Base-by-base conservation (phyloP, 495 filamentous ascomycete genomes). In the Aspergillus nidulans region DNA sequence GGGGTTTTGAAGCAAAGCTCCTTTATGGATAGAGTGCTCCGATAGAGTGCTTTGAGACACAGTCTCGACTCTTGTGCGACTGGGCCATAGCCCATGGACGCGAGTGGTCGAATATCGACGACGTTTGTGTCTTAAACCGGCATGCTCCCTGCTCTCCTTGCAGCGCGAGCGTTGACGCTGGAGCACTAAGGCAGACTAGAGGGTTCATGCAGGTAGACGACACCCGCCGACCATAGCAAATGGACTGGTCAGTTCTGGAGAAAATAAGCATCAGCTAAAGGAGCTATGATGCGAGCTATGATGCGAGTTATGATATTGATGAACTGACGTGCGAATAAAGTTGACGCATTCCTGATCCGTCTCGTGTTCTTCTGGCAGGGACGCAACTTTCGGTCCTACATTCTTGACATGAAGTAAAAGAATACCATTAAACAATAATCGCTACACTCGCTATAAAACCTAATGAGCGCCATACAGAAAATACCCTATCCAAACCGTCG, bases 261-360 rank as follows among this genome's bases (percentile, higher is more conserved):
- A 45, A 53, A n/a, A 53, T 32, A 53, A 53, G 51, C 51, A 53
- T 53, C 51, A 53, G 42, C 49, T 12, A 34, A 12, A 34, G 30
- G 4, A 34, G 30, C 4, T 25, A 7, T 43, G n/a, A 8, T 28
- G 20, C n/a, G 6, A n/a, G 25, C 24, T 44, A 23, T 24, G 21
- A 51, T 13, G 26, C n/a, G n/a, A n/a, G n/a, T n/a, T n/a, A n/a
- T n/a, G n/a, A n/a, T n/a, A n/a, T n/a, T n/a, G n/a, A n/a, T n/a
- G n/a, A n/a, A n/a, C 6, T 41, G 48, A 23, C 23, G 12, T 34
- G 12, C 32, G 16, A 38, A 32, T 56, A 56, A 16, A 56, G 53
- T 55, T 55, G 52, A 43, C 32, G 18, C 23, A 40, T 40, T 39
- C 46, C 46, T 34, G 41, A 20, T 41, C n/a, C 40, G 36, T 53